These are phyloP conservation scores for Trichosporon faecale DNA, from an alignment of 1,284 basidiomycete genomes.

Conservation along the genomic window DNA sequence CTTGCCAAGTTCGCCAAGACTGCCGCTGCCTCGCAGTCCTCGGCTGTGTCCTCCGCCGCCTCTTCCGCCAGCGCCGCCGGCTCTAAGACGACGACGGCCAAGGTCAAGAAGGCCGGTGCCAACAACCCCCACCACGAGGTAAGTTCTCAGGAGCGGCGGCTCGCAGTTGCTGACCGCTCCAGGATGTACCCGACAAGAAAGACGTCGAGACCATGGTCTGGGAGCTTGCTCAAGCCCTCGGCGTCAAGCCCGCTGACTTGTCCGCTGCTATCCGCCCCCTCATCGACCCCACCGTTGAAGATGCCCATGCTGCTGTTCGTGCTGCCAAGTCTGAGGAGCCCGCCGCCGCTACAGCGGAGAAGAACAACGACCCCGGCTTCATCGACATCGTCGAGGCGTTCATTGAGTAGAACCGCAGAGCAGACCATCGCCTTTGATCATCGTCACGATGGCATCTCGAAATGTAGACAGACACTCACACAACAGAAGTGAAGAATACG, in stretches of 20 bases:
- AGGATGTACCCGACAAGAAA: conserved; percentile 8
- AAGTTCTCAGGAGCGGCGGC: neutral
- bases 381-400: conserved; percentile 47
- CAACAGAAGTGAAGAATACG: neutral
- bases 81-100: neutral
- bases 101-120: neutral
- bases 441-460: neutral
- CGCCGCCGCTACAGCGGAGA: conserved; percentile 19
- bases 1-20: neutral
- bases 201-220: conserved; percentile 48
- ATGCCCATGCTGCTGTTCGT: conserved; percentile 39
- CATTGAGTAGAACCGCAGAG: conserved; percentile 36
- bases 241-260: conserved; percentile 49
- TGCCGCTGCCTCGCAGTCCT: neutral
- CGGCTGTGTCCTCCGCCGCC: neutral
- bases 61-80: neutral
- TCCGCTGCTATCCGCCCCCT: conserved; percentile 47
- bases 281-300: conserved; percentile 48
- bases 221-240: conserved; percentile 45
- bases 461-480: neutral
- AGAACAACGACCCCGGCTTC: conserved; percentile 33
- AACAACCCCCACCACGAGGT: conserved; percentile 4
- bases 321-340: conserved; percentile 31
- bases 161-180: neutral
- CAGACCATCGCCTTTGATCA: neutral